A percentile compares a stretch with the other conserved stretches of the same genome.
Evolutionary conservation across 2,329 filamentous ascomycete genomes (phyloP).

Genomic region (Aspergillus costaricaensis): DNA sequence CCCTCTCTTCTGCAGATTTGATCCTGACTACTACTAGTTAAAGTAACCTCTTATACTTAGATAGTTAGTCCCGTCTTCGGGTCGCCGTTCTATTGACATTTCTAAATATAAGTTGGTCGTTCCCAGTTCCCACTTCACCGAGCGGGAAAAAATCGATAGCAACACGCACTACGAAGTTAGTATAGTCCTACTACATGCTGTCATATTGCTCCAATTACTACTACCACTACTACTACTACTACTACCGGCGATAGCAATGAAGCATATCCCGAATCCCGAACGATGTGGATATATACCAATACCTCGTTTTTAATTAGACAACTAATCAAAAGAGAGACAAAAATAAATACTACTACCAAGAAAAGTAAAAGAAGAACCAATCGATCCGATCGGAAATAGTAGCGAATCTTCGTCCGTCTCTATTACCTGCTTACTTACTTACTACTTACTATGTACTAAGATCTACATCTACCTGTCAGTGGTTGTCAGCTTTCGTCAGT

Average conservation of each 20-base stretch:
- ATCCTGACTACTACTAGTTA: background rate
- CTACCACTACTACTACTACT: too few species aligned
- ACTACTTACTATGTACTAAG: background rate
- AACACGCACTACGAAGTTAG: background rate
- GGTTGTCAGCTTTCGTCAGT: background rate
- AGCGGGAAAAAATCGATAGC: background rate
- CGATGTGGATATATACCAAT: background rate
- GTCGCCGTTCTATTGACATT: conserved; percentile 13
- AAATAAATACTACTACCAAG: background rate
- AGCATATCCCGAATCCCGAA: background rate
- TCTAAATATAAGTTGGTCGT: background rate
- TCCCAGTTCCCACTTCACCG: background rate
- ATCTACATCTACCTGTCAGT: background rate
- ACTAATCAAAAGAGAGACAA: background rate
- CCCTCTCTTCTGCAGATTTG: background rate
- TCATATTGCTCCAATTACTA: too few species aligned
- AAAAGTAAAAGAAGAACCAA: background rate
- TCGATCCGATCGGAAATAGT: background rate
- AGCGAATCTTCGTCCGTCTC: background rate
- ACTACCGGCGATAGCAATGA: background rate
- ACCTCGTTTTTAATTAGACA: background rate
- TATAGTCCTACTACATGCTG: background rate
- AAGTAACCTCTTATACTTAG: background rate
- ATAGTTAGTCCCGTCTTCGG: conserved; percentile 4
- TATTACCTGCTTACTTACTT: background rate